Percentiles rank a stretch among this genome's conserved stretches.
phyloP scores from a whole-genome alignment of 2,329 filamentous ascomycete genomes.

The Xylaria sp. region DNA sequence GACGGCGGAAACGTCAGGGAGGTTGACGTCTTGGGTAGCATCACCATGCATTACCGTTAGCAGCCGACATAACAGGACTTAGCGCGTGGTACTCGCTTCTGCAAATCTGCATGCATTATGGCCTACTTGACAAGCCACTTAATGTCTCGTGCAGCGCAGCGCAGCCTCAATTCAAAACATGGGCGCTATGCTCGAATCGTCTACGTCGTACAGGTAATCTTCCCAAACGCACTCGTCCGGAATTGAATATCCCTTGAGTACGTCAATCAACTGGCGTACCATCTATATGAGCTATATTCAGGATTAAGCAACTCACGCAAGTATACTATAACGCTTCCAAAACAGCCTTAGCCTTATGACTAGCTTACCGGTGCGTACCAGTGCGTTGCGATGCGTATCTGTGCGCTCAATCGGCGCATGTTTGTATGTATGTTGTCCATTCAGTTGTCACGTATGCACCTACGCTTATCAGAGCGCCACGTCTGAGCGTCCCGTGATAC shows the following conservation, averaged over 20 bases:
- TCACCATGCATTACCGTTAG: constrained; percentile 19
- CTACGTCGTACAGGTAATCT: constrained; percentile 9
- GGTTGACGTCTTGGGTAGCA: constrained; percentile 21
- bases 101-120: constrained; percentile 15
- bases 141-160: constrained; percentile 19
- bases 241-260: not conserved
- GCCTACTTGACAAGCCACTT: constrained; percentile 8
- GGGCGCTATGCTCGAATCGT: constrained; percentile 6
- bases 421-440: constrained; percentile 3
- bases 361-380: not conserved
- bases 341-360: constrained; percentile 8
- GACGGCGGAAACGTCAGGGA: not conserved
- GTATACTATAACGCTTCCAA: not conserved
- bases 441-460: constrained; percentile 11
- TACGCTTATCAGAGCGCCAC: constrained; percentile 3
- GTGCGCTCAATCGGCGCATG: constrained; percentile 4
- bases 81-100: constrained; percentile 26
- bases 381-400: constrained; percentile 4
- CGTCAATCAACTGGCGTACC: not conserved
- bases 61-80: constrained; percentile 25
- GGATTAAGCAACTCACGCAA: not conserved
- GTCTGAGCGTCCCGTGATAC: not conserved
- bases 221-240: not conserved
- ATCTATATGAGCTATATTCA: not conserved
- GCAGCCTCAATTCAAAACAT: constrained; percentile 13